These are phyloP conservation scores for Crithidia brevicula DNA, from an alignment of 208 protist species.

Conservation along the genomic window DNA sequence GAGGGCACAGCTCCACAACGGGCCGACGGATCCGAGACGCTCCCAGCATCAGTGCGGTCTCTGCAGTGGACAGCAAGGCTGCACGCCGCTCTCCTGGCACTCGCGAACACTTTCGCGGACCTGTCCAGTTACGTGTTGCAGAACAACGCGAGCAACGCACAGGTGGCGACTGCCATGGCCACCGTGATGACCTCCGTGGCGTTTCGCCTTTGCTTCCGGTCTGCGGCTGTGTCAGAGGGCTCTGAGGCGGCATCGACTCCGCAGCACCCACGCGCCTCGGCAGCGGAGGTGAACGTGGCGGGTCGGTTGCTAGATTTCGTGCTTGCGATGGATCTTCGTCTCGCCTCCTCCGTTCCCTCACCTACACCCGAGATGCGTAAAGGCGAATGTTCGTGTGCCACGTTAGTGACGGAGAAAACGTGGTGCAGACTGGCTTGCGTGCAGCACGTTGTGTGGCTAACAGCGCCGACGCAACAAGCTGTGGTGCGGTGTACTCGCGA, in stretches of 20 bases:
- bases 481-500: too few species aligned
- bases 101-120: constrained; percentile 3
- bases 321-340: neutral
- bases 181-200: neutral
- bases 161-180: neutral
- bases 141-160: neutral
- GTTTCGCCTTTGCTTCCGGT: constrained; percentile 6
- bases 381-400: neutral
- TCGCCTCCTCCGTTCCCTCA: too few species aligned
- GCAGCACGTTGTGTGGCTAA: constrained; percentile 4
- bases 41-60: neutral
- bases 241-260: neutral
- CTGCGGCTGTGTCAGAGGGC: too few species aligned
- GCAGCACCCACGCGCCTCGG: neutral
- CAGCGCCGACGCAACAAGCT: too few species aligned
- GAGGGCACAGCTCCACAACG: too few species aligned
- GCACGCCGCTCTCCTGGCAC: neutral
- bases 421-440: constrained; percentile 29
- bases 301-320: neutral
- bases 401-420: constrained; percentile 13
- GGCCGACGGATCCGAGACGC: too few species aligned
- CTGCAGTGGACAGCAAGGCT: constrained; percentile 5
- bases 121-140: neutral
- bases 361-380: too few species aligned
- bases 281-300: constrained; percentile 2